Base-by-base conservation (phyloP, 2,329 filamentous ascomycete genomes). In the Fusarium tuaranense region DNA sequence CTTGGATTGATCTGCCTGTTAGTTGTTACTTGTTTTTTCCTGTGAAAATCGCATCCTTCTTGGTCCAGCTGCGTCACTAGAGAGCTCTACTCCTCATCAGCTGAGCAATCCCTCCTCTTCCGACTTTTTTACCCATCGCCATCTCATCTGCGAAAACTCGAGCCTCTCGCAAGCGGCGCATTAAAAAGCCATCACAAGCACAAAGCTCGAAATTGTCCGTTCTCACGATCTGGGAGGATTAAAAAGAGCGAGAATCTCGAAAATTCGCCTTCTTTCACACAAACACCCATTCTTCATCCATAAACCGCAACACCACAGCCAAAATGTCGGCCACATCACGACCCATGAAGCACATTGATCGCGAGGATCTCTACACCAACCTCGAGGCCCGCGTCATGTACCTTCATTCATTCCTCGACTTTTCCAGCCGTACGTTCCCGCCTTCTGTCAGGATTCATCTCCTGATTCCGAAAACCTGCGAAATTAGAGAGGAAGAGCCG, bases 321-420 rank as follows among this genome's bases (percentile, higher is more conserved):
- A 76, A 77, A n/a, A 83, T 83, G 44, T 48, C 44, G 81, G 74
- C 76, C 57, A 76, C 72, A 48, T 69, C 79, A 71, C 68, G 79
- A 63, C 80, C 80, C 22, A 85, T 84, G 79, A 86, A 91, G 80
- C 92, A 94, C 78, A 87, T 95, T 75, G 89, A 92, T 81, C 90
- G 93, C 53, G 90, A 92, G 81, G 90, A 92, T 48, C 86, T 95
- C 7, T 94, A 94, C 82, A 93, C 91, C 27, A 90, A 89, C 75
- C 87, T 95, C 18, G 92, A 94, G 72, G 88, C 90, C 0, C 87
- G 93, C 61, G 89, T 95, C 69, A 89, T 89, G 62, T 95, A 95
- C 73, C 87, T 95, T 2, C 93, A 94, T 77, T 91, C 90, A 34
- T 95, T 95, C 70, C 88, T 95, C 30, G 93, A 95, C 79, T 95